Percentiles rank a stretch among this genome's conserved stretches.
phyloP scores from a whole-genome alignment of 441 rosid genomes.

The Corymbia citriodora region DNA sequence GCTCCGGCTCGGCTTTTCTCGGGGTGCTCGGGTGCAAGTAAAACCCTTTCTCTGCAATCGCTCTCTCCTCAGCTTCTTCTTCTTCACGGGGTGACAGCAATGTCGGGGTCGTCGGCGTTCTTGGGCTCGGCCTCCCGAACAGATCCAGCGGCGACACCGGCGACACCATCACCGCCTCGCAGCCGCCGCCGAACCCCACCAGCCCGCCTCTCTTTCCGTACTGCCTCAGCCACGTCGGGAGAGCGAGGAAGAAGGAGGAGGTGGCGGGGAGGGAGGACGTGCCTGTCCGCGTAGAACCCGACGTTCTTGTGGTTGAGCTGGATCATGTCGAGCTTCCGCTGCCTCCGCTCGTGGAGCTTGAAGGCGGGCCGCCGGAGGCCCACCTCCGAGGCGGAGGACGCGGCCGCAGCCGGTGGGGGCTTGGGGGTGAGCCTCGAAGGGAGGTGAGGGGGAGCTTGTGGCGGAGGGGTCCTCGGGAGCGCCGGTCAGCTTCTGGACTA shows the following conservation, averaged over 20 bases:
- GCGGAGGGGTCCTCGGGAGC: constrained; percentile 38
- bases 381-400: constrained; percentile 6
- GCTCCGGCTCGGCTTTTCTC: constrained; percentile 45
- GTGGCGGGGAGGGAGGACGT: neutral
- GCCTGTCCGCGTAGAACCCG: constrained; percentile 9
- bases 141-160: constrained; percentile 76
- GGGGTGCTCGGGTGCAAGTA: constrained; percentile 52
- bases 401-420: constrained; percentile 2
- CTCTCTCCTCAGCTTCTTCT: constrained; percentile 34
- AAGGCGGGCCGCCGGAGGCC: constrained; percentile 27
- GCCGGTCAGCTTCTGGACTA: constrained; percentile 81
- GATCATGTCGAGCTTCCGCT: constrained; percentile 52
- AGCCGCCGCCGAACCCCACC: neutral
- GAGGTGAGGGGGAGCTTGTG: constrained; percentile 49
- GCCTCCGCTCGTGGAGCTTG: constrained; percentile 83
- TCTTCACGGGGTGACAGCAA: constrained; percentile 1
- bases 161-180: constrained; percentile 42
- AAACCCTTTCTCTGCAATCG: constrained; percentile 63
- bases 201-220: neutral
- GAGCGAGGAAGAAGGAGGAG: neutral
- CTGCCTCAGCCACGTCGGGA: neutral
- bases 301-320: constrained; percentile 30
- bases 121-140: constrained; percentile 16
- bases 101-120: neutral
- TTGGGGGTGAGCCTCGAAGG: constrained; percentile 1